Base-by-base conservation (phyloP, 179 eudicot genomes). In the Drosera spatulata region DNA sequence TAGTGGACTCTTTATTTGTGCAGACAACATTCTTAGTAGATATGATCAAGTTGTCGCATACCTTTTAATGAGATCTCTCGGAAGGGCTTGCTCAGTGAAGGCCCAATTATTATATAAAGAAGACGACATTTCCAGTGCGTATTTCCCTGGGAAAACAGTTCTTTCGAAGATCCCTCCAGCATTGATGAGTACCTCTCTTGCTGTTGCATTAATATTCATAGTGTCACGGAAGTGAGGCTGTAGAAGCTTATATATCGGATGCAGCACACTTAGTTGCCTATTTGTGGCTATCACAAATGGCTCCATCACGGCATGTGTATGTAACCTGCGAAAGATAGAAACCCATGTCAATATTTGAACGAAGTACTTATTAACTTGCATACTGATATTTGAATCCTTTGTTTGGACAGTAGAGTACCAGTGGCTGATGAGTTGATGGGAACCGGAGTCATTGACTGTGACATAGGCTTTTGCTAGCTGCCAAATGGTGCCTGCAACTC, bases 221-320 rank as follows among this genome's bases (percentile, higher is more conserved):
- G 93, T 85, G 62, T 83, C 84, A 3, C 84, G 90, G 65, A 76
- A 88, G 55, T 88, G 96, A 9, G 96, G 94, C 43, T 81, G 84
- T 66, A 88, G 59, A 47, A 88, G 96, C 73, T 86, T 88, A 67
- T 76, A 56, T 47, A 88, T 75, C 6, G 96, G 96, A 61, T 88
- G 96, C 69, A 88, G 65, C 61, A 81, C 90, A 50, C 96, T 88
- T 39, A 88, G 66, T 33, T 85, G 89, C 69, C 95, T 75, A 51
- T 88, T 81, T 62, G 84, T 79, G 43, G 90, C 96, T 55, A 88
- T 86, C 3, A 86, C 62, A 57, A 86, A 79, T 62, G 94, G 87
- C 69, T 88, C 96, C 13, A 86, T 81, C 3, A 60, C 77, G 6
- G 96, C 96, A 65, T 88, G 96, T 4, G 96, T 88, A 48, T 78